Conservation (phyloP, 2,329 filamentous ascomycete genomes). For the Clonostachys rosea region DNA sequence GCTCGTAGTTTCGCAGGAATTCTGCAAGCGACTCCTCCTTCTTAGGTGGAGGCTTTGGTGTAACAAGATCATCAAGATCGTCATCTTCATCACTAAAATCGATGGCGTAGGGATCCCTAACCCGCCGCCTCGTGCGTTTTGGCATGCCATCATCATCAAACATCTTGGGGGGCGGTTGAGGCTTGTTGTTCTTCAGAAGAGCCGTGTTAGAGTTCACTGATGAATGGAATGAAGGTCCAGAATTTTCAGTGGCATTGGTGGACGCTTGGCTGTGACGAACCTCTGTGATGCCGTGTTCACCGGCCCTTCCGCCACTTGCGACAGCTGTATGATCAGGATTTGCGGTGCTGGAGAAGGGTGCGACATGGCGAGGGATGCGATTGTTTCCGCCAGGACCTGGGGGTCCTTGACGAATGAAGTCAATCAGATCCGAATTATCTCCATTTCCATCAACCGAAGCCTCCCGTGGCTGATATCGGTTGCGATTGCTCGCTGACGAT, state of each 20-base stretch:
- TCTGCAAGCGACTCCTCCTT: constrained; percentile 68
- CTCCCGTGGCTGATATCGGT: constrained; percentile 66
- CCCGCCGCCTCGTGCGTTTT: constrained; percentile 69
- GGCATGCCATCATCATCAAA: constrained; percentile 55
- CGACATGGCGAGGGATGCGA: constrained; percentile 76
- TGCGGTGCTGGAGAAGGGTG: constrained; percentile 80
- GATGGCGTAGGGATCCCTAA: constrained; percentile 91
- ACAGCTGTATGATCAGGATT: constrained; percentile 73
- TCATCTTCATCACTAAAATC: constrained; percentile 71
- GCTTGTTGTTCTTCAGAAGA: constrained; percentile 45
- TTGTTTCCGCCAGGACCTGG: constrained; percentile 55
- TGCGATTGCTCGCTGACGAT: constrained; percentile 34
- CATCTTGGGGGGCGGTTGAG: constrained; percentile 21
- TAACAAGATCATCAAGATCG: constrained; percentile 36
- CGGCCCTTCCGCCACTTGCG: constrained; percentile 48
- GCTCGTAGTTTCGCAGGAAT: constrained; percentile 66
- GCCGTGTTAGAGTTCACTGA: constrained; percentile 73
- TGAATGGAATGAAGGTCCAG: constrained; percentile 52
- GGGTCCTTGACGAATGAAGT: constrained; percentile 89
- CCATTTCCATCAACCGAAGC: constrained; percentile 52
- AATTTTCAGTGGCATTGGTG: constrained; percentile 52
- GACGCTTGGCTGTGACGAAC: constrained; percentile 53
- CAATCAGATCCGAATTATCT: constrained; percentile 82
- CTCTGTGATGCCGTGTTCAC: constrained; percentile 53
- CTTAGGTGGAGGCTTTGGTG: constrained; percentile 20